Percentiles rank a stretch among this genome's conserved stretches.
Evolutionary conservation across 805 yeast genomes (phyloP).

Genomic region (Candida andamanensis): DNA sequence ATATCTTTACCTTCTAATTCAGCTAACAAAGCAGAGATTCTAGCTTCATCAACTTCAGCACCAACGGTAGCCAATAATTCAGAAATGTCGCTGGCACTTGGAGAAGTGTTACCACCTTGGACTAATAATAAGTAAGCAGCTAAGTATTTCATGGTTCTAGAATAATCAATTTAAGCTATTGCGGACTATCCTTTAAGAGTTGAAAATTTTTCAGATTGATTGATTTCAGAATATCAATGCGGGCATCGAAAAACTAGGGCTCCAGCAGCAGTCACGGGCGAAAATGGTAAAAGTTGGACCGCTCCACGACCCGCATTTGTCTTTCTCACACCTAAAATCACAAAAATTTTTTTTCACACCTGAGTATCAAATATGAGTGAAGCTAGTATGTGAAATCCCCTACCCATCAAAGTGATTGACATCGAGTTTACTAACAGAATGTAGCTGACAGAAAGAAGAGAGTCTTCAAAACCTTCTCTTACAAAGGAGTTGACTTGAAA

Average conservation of each 20-base stretch:
- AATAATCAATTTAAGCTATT: constrained; percentile 18
- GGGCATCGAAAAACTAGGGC: constrained; percentile 5
- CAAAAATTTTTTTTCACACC: no score
- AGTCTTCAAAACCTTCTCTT: constrained; percentile 93
- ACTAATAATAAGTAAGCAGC: constrained; percentile 98
- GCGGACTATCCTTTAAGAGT: constrained; percentile 76
- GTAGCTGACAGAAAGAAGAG: constrained; percentile 78
- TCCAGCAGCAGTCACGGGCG: no score
- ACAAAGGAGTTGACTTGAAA: constrained; percentile 97
- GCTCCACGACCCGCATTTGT: no score
- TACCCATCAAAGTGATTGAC: no score
- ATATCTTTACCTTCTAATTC: constrained; percentile 93
- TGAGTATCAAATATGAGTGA: no score
- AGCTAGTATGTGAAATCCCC: no score
- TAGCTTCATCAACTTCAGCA: constrained; percentile 88
- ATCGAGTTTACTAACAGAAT: constrained; percentile 50
- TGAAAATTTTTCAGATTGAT: constrained; percentile 15
- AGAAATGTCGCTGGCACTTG: constrained; percentile 89
- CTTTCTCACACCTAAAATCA: no score
- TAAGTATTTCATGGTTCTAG: constrained; percentile 74
- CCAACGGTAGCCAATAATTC: constrained; percentile 90
- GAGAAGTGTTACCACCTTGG: constrained; percentile 94
- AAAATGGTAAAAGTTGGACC: no score
- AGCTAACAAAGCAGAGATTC: constrained; percentile 71
- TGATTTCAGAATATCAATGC: background rate